A percentile compares a stretch with the other conserved stretches of the same genome.
These are phyloP conservation scores for Tricharina praecox DNA, from an alignment of 495 filamentous ascomycete genomes.

Conservation along the genomic window DNA sequence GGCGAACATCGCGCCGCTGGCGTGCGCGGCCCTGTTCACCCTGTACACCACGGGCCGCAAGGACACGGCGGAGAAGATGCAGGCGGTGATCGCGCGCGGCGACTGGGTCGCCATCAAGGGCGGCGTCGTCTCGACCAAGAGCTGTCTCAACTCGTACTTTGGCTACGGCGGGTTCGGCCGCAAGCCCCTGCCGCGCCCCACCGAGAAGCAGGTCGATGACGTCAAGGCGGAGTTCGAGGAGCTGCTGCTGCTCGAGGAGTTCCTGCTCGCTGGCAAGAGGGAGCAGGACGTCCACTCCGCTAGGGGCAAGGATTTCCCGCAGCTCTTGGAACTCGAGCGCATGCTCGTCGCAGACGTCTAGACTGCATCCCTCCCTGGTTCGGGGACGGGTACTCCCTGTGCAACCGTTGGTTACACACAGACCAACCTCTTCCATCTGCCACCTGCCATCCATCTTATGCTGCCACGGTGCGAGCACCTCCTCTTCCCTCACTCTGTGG, in stretches of 20 bases:
- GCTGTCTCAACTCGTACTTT: slow-evolving; percentile 50
- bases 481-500: not conserved
- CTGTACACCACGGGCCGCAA: slow-evolving; percentile 55
- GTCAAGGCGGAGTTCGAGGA: slow-evolving; percentile 61
- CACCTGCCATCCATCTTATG: no score
- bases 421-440: no score
- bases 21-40: slow-evolving; percentile 53
- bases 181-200: slow-evolving; percentile 58
- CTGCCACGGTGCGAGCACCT: not conserved
- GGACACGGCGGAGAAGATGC: slow-evolving; percentile 55
- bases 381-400: not conserved
- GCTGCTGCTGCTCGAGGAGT: slow-evolving; percentile 50
- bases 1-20: slow-evolving; percentile 66
- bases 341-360: not conserved
- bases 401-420: not conserved
- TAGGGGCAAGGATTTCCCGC: slow-evolving; percentile 20
- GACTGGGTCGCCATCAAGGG: slow-evolving; percentile 82
- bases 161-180: slow-evolving; percentile 67
- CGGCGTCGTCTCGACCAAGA: slow-evolving; percentile 76
- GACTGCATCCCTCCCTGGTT: not conserved
- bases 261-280: slow-evolving; percentile 25
- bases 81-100: slow-evolving; percentile 61
- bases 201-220: slow-evolving; percentile 38
- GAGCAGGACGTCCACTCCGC: slow-evolving; percentile 20
- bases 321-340: slow-evolving; percentile 23